Percentiles rank a stretch among this genome's conserved stretches.
phyloP scores from a whole-genome alignment of 164 flowering plant genomes.

The Vitis cinerea region DNA sequence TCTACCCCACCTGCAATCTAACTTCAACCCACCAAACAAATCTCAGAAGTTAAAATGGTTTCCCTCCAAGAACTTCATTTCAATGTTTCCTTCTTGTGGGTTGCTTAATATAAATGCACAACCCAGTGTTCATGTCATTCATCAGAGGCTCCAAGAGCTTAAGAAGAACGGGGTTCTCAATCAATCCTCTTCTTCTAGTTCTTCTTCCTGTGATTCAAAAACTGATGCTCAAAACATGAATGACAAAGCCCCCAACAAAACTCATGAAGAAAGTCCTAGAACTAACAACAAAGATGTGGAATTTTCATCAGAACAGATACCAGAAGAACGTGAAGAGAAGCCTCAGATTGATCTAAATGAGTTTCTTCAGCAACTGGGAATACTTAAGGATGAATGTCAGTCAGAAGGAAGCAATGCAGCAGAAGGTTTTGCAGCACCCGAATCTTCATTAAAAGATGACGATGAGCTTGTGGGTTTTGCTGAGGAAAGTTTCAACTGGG shows the following conservation, averaged over 20 bases:
- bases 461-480: slow-evolving; percentile 22
- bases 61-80: slow-evolving; percentile 70
- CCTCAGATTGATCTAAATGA: slow-evolving; percentile 91
- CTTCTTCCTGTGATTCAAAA: slow-evolving; percentile 34
- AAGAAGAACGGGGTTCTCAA: slow-evolving; percentile 41
- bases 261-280: slow-evolving; percentile 6
- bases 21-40: slow-evolving; percentile 32
- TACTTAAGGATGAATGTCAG: slow-evolving; percentile 53
- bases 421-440: slow-evolving; percentile 17
- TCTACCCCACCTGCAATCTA: slow-evolving; percentile 75
- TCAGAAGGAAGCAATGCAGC: slow-evolving; percentile 18
- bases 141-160: slow-evolving; percentile 84
- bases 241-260: slow-evolving; percentile 12
- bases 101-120: slow-evolving; percentile 87
- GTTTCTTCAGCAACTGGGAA: slow-evolving; percentile 86
- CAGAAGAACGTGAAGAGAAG: slow-evolving; percentile 36
- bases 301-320: slow-evolving; percentile 19
- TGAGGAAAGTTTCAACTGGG: slow-evolving; percentile 64
- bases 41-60: slow-evolving; percentile 73
- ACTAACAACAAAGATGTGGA: slow-evolving; percentile 20
- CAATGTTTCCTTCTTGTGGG: slow-evolving; percentile 72
- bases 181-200: slow-evolving; percentile 27
- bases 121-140: slow-evolving; percentile 87
- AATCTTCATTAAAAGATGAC: slow-evolving; percentile 26
- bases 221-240: slow-evolving; percentile 5